A percentile compares a stretch with the other conserved stretches of the same genome.
These are phyloP conservation scores for Funneliformis geosporum DNA, from an alignment of 192 early-diverging fungal species.

Conservation along the genomic window DNA sequence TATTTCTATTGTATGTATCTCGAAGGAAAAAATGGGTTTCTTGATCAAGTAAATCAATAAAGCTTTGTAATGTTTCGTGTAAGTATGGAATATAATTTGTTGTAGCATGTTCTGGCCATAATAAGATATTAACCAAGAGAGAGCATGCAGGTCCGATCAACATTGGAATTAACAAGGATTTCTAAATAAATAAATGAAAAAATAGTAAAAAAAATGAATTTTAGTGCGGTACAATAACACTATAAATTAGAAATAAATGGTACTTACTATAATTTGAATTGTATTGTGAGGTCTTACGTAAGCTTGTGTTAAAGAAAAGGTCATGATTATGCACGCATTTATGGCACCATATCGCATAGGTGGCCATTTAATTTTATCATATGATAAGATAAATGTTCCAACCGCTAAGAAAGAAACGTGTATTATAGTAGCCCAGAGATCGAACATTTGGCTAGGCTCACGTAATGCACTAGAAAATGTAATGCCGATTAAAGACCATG, in stretches of 20 bases:
- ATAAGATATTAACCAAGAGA: neutral
- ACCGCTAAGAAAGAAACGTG: conserved; percentile 8
- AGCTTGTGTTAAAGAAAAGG: neutral
- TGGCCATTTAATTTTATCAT: conserved; percentile 29
- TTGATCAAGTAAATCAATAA: conserved; percentile 25
- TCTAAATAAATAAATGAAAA: neutral
- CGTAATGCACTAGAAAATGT: neutral
- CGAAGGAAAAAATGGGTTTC: conserved; percentile 23
- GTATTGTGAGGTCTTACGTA: neutral
- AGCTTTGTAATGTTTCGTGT: conserved; percentile 14
- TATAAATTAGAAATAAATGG: neutral
- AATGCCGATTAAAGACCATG: conserved; percentile 2
- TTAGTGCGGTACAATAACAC: neutral
- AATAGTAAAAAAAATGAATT: too few species aligned
- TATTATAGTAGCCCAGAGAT: neutral
- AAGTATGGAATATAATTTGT: conserved; percentile 25
- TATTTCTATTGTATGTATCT: conserved; percentile 15
- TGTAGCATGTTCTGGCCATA: conserved; percentile 26
- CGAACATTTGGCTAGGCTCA: neutral
- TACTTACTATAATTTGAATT: neutral
- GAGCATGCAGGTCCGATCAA: conserved; percentile 13
- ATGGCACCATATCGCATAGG: conserved; percentile 20
- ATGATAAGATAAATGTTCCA: conserved; percentile 25
- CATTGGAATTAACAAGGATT: conserved; percentile 17
- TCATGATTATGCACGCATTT: conserved; percentile 13